Percentiles rank a stretch among this genome's conserved stretches.
phyloP scores from a whole-genome alignment of 352 stramenopile species.

The Phytophthora melonis region DNA sequence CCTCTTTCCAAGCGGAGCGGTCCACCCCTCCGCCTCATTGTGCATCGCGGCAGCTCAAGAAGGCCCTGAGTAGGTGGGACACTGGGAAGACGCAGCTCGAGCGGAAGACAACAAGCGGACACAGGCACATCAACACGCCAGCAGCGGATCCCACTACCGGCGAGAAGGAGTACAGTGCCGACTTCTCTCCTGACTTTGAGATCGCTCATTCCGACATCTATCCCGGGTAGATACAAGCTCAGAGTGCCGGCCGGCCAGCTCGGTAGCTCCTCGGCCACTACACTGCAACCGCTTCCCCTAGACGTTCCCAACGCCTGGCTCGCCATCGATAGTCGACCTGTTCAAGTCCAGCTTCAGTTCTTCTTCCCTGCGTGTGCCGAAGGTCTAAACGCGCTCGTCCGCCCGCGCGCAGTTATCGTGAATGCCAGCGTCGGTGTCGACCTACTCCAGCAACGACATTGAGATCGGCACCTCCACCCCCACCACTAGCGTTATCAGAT shows the following conservation, averaged over 20 bases:
- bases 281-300: not conserved
- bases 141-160: constrained; percentile 23
- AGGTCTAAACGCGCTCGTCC: not conserved
- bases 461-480: not conserved
- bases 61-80: constrained; percentile 7
- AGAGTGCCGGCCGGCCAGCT: no score
- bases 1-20: constrained; percentile 10
- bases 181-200: constrained; percentile 18
- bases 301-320: no score
- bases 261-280: no score
- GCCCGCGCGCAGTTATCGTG: constrained; percentile 1
- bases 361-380: not conserved
- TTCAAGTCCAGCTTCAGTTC: not conserved
- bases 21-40: constrained; percentile 2
- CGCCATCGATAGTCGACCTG: no score
- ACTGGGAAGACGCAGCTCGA: constrained; percentile 25
- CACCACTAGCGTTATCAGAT: not conserved
- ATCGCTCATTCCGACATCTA: constrained; percentile 41
- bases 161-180: constrained; percentile 26
- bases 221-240: constrained; percentile 37
- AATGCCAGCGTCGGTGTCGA: constrained; percentile 13
- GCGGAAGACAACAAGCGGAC: constrained; percentile 30
- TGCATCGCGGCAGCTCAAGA: constrained; percentile 1
- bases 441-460: not conserved
- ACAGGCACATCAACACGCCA: constrained; percentile 25